Percentiles rank a stretch among this genome's conserved stretches.
phyloP scores from a whole-genome alignment of 345 rosid genomes.

The Erodium maritimum region DNA sequence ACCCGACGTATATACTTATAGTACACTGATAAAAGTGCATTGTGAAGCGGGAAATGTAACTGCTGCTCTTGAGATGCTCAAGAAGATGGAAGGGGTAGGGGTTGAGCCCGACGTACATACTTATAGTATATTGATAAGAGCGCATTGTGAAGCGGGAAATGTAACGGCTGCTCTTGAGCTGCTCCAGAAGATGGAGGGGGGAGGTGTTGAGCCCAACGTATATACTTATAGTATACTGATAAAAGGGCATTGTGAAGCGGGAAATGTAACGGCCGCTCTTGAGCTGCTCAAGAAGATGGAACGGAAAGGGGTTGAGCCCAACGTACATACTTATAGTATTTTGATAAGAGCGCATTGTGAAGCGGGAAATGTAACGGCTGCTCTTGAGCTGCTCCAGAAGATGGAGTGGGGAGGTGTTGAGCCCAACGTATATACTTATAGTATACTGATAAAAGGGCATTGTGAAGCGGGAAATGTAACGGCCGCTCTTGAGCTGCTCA shows the following conservation, averaged over 20 bases:
- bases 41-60: slow-evolving; percentile 34
- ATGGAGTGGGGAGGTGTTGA: slow-evolving; percentile 50
- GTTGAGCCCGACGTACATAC: too few relatives aligned
- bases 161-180: too few relatives aligned
- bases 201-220: slow-evolving; percentile 41
- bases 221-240: slow-evolving; percentile 46
- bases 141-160: too few relatives aligned
- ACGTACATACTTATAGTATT: too few relatives aligned
- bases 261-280: too few relatives aligned
- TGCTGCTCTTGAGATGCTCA: slow-evolving; percentile 47
- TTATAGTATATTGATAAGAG: too few relatives aligned
- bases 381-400: slow-evolving; percentile 38
- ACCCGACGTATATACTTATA: slow-evolving; percentile 50
- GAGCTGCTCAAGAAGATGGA: too few relatives aligned
- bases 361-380: slow-evolving; percentile 52
- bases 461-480: too few relatives aligned
- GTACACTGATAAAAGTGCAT: slow-evolving; percentile 51
- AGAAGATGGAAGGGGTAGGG: too few relatives aligned
- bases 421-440: slow-evolving; percentile 44
- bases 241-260: slow-evolving; percentile 52
- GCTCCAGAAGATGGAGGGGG: slow-evolving; percentile 39
- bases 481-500: too few relatives aligned
- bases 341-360: too few relatives aligned
- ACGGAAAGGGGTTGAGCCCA: too few relatives aligned
- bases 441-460: slow-evolving; percentile 58